Evolutionary conservation across 345 rosid genomes (phyloP), one percentile per base, ranked within the genome.

Genomic region (Lumnitzera littorea): DNA sequence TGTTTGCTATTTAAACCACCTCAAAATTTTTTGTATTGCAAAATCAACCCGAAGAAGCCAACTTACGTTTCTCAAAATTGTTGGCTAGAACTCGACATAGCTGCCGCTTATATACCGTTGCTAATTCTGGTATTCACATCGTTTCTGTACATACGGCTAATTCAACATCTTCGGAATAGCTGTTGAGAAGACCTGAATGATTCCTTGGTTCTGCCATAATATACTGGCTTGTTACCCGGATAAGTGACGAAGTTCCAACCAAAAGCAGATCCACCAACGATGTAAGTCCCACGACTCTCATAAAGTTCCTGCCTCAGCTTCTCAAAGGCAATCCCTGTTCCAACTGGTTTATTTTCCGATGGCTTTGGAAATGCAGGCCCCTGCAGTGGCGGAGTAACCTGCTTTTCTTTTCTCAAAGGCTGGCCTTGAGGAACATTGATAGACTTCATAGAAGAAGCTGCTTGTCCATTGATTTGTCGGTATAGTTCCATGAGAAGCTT

Each of bases 241-340:
- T 54, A 76, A 51, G 96, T 92, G 13, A 87, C 50, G 62, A 87
- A 90, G 60, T 94, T 88, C 99, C 99, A 94, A 51, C 96, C 99
- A 64, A 88, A 87, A 27, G 88, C 88, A 0, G 96, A 90, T 13
- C 96, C 90, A 17, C 97, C 99, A n/a, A 84, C 78, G 47, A 84
- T 72, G n/a, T 63, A 53, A 3, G 78, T 57, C 25, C 68, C 70
- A 1, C 46, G 69, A 48, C 62, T 58, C 62, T 64, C 67, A 31
- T 60, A 50, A 53, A 68, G 59, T 17, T 58, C 73, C 50, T 78
- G 52, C 53, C 58, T 70, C 31, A 24, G 82, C 61, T 68, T 73
- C 51, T 60, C 74, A 4, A 68, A 17, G 36, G 53, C 65, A 64
- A 29, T 52, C 31, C 67, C 54, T 68, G 5, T 54, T 36, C 43